phyloP scores from a whole-genome alignment of 768 basidiomycete genomes.

The Auricularia cornea region DNA sequence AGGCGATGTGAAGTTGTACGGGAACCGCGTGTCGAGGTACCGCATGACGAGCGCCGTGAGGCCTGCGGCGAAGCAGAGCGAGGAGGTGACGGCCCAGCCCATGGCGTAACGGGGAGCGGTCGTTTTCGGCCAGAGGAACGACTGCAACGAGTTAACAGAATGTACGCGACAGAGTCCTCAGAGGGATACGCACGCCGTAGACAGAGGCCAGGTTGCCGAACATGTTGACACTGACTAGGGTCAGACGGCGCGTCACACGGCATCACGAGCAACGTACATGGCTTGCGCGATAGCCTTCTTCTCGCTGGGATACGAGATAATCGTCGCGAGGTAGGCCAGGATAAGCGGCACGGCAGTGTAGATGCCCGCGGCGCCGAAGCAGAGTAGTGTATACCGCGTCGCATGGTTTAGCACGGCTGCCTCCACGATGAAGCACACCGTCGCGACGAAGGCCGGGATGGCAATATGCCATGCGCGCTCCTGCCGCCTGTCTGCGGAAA shows the following conservation, averaged over 20 bases:
- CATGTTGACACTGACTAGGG: conserved; percentile 1
- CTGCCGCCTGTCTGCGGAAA: neutral
- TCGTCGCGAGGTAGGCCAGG: neutral
- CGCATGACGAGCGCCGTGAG: neutral
- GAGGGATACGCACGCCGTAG: neutral
- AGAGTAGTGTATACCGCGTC: neutral
- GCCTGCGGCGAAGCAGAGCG: neutral
- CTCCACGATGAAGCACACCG: neutral
- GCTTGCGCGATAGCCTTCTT: neutral
- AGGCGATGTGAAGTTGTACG: neutral
- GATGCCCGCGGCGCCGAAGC: neutral
- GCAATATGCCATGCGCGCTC: neutral
- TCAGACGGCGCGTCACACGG: no score
- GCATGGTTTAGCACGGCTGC: neutral
- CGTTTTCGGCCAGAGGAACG: neutral
- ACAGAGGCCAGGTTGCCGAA: neutral
- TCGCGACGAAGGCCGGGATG: neutral
- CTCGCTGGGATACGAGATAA: neutral
- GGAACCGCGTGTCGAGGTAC: neutral
- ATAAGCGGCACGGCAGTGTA: neutral
- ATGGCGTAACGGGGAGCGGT: neutral
- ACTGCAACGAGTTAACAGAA: neutral
- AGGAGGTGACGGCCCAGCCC: neutral
- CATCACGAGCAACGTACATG: neutral
- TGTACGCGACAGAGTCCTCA: neutral